Evolutionary conservation across 805 yeast genomes (phyloP), one percentile per base, ranked within the genome.

Genomic region (Spathaspora boniae): DNA sequence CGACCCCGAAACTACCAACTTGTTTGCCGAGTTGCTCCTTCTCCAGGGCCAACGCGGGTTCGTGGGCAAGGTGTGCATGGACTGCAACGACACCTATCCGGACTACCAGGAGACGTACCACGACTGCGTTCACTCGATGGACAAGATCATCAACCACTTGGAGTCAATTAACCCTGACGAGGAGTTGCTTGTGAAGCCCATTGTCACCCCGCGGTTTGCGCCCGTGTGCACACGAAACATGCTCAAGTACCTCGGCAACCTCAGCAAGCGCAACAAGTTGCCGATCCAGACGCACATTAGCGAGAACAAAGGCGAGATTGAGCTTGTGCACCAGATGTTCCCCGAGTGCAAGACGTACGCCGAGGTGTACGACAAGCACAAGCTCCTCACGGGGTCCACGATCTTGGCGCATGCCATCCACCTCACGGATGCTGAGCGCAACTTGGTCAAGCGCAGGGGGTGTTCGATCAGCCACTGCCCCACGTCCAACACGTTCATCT

Each of bases 11-110:
- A 80, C 95, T 3, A 75, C 97, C 2, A 81, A 81, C 34, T 48
- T 82, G 24, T 73, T 93, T 50, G 95, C 95, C 2, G 83, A 82
- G 40, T 54, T 83, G 11, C 78, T 91, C 23, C 61, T 80, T 9
- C 41, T 65, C 26, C 47, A 63, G 20, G 95, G 96, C 25, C 98
- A 89, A 59, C 68, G 97, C 42, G 96, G 96, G 0, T 72, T 85
- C 36, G 78, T 93, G 25, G 98, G 98, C 4, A 82, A 91, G 48
- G 95, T 87, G 15, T 93, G 98, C 55, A 93, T 93, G 98, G 82
- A 88, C 53, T 73, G 76, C 42, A 81, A 86, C 60, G 76, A 86
- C 1, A 34, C 50, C 3, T 65, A 45, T 43, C 94, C 93, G 0
- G 82, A 74, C 20, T 82, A 76, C 53, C 78, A 86, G 56, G 89